phyloP scores from a whole-genome alignment of 371 early-diverging fungal genomes.

The Neoconidiobolus thromboides region DNA sequence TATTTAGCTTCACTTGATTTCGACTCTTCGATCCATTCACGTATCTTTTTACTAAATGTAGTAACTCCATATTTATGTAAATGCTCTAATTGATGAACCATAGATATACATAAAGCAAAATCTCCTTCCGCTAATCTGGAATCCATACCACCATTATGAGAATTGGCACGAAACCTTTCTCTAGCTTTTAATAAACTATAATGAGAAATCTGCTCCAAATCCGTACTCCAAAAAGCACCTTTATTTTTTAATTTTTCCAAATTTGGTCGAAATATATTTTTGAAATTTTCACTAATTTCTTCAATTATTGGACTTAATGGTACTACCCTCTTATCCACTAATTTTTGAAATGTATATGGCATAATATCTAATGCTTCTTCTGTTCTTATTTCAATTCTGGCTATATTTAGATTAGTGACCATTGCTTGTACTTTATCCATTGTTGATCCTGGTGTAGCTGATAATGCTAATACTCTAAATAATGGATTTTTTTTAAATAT shows the following conservation, averaged over 20 bases:
- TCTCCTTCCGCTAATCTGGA: background rate
- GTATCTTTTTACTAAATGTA: background rate
- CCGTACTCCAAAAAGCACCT: constrained; percentile 19
- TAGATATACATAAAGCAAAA: background rate
- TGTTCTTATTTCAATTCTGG: constrained; percentile 63
- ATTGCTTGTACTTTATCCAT: constrained; percentile 60
- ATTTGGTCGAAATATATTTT: constrained; percentile 17
- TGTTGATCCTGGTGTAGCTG: constrained; percentile 76
- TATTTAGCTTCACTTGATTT: background rate
- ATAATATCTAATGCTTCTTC: constrained; percentile 76
- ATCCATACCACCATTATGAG: constrained; percentile 11
- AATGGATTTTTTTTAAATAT: constrained; percentile 24
- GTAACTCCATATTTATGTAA: background rate
- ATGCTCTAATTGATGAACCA: background rate
- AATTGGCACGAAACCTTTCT: constrained; percentile 14
- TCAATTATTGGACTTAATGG: constrained; percentile 33
- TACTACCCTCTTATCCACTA: constrained; percentile 39
- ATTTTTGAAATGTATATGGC: constrained; percentile 46
- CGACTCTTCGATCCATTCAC: background rate
- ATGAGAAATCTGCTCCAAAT: constrained; percentile 19
- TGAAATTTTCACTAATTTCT: constrained; percentile 19
- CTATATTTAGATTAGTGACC: constrained; percentile 50
- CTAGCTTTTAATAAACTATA: constrained; percentile 25
- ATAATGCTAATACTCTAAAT: constrained; percentile 70
- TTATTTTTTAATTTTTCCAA: constrained; percentile 22